These are phyloP conservation scores for Pseudopyrenochaeta lycopersici DNA, from an alignment of 2,329 filamentous ascomycete species.

Conservation along the genomic window DNA sequence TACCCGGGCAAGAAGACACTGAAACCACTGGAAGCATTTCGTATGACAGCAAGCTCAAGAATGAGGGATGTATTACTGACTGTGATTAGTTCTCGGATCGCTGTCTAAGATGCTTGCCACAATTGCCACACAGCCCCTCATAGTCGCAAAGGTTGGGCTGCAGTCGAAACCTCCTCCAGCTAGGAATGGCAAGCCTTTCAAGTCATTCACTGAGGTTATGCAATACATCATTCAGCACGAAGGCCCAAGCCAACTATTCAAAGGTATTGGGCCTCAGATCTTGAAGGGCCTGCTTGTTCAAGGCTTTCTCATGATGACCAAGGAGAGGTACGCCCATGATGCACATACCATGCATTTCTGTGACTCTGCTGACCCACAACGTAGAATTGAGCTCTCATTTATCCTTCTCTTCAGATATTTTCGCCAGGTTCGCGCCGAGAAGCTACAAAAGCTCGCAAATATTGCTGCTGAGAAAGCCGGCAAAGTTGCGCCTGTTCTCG, in stretches of 20 bases:
- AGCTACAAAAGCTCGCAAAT: constrained; percentile 73
- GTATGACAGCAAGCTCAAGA: constrained; percentile 62
- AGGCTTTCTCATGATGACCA: constrained; percentile 98
- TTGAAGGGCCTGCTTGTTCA: constrained; percentile 93
- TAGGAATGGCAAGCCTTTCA: constrained; percentile 89
- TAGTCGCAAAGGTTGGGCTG: constrained; percentile 96
- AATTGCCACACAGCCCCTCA: constrained; percentile 90
- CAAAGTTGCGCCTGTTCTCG: constrained; percentile 40
- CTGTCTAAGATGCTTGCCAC: constrained; percentile 94
- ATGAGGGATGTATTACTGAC: constrained; percentile 20
- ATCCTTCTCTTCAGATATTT: constrained; percentile 86
- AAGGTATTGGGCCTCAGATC: constrained; percentile 94
- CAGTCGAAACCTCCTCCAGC: constrained; percentile 90
- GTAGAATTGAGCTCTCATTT: constrained; percentile 86
- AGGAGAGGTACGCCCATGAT: constrained; percentile 76
- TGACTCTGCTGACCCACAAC: constrained; percentile 14
- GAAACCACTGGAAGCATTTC: constrained; percentile 86
- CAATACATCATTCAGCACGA: constrained; percentile 90
- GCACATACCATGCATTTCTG: neutral
- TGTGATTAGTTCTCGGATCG: constrained; percentile 78
- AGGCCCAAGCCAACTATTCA: constrained; percentile 85
- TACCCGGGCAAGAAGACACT: constrained; percentile 81
- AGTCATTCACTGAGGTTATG: constrained; percentile 94
- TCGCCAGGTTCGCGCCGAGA: constrained; percentile 72
- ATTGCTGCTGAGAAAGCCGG: constrained; percentile 66